phyloP scores from a whole-genome alignment of 257 asterid species.

The Fraxinus excelsior region DNA sequence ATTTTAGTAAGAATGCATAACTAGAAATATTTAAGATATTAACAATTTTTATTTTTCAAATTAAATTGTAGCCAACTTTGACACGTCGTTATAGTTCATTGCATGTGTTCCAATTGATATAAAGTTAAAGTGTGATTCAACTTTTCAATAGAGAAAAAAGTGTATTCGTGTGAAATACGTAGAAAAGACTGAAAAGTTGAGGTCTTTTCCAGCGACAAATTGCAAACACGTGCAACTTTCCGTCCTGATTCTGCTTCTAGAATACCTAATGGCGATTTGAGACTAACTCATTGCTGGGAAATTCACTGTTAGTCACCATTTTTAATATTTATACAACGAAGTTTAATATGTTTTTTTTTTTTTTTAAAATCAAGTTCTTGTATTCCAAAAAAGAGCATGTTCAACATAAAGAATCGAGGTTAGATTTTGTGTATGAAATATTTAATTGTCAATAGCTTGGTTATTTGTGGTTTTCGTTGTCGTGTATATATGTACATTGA shows the following conservation, averaged over 20 bases:
- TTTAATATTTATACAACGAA: too few species aligned
- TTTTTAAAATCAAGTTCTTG: neutral
- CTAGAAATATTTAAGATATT: too few species aligned
- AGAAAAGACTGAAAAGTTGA: neutral
- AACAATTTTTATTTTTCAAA: too few species aligned
- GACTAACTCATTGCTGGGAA: neutral
- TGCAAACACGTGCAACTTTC: slow-evolving; percentile 17
- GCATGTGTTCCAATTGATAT: slow-evolving; percentile 29
- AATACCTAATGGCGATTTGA: slow-evolving; percentile 1
- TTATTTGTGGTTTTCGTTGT: too few species aligned
- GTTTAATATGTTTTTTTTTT: neutral
- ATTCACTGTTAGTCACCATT: neutral
- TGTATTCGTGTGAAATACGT: slow-evolving; percentile 34
- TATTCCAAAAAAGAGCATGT: too few species aligned
- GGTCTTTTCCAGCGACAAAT: neutral
- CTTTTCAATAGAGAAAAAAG: neutral
- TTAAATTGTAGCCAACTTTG: slow-evolving; percentile 44
- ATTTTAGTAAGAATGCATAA: too few species aligned
- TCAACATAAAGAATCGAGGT: neutral
- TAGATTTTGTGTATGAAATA: too few species aligned
- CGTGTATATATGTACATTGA: too few species aligned
- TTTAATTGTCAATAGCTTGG: too few species aligned
- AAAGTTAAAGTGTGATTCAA: slow-evolving; percentile 14
- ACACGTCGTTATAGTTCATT: slow-evolving; percentile 49
- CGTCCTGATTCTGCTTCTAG: slow-evolving; percentile 24